Evolutionary conservation across 345 rosid species (phyloP), one percentile per base, ranked within the genome.

Genomic region (Carallia pectinifolia): DNA sequence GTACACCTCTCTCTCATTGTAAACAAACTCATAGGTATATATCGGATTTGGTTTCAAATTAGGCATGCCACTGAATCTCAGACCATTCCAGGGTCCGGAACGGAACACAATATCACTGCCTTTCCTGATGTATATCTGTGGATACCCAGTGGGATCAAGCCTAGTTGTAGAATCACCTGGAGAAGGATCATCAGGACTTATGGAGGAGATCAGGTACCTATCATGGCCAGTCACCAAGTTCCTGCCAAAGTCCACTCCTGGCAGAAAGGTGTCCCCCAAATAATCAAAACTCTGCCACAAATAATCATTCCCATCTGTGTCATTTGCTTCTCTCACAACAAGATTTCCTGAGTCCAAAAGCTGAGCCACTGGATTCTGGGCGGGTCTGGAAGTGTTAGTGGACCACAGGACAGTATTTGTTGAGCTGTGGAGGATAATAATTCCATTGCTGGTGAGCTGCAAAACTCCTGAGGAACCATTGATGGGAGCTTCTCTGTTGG

Each of bases 1-100:
- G 36, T 67, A 79, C 8, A 59, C 58, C 52, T 64, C 76, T 18
- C 19, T 36, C 30, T 66, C 73, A 56, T 69, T 72, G 37, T n/a
- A 62, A 7, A 66, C 66, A 70, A 79, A 74, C 50, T 3, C 53
- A 7, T 12, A 61, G 15, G 58, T 66, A 29, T 47, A 68, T 58
- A 56, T 29, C 4, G 39, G 12, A 55, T 66, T 53, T 4, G 61
- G 58, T 56, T 47, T 61, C 58, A 76, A 61, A 55, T 27, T n/a
- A 13, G 80, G 77, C 62, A 66, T 69, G 37, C 80, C 80, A 1
- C 76, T 72, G 18, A 72, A 78, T 39, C 58, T 30, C 27, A 75
- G n/a, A 10, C 85, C 85, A 66, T 78, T 78, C 85, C 82, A 78
- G 1, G 80, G 73, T 0, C 85, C 78, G 1, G 64, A 68, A 4